These are phyloP conservation scores for Corymbia calophylla DNA, from an alignment of 441 rosid genomes.

Conservation along the genomic window DNA sequence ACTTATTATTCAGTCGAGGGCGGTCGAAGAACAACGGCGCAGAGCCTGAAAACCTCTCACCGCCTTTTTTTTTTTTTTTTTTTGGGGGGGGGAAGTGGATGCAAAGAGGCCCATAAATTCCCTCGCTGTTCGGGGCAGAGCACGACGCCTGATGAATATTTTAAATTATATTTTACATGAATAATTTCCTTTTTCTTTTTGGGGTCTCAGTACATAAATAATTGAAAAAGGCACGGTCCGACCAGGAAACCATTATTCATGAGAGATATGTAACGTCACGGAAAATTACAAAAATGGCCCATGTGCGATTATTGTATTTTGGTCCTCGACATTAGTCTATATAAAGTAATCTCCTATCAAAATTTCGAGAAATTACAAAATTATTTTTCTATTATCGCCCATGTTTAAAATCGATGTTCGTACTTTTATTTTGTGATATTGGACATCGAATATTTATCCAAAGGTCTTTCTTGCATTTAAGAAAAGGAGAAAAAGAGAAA, in stretches of 20 bases:
- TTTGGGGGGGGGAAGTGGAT: neutral
- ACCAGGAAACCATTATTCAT: neutral
- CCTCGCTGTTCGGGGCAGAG: neutral
- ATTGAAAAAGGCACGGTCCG: neutral
- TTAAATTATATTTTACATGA: neutral
- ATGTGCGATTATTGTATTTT: neutral
- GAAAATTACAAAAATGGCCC: neutral
- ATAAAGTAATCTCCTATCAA: neutral
- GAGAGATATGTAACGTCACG: neutral
- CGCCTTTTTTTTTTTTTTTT: neutral
- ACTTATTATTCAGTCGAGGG: neutral
- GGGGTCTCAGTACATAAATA: neutral
- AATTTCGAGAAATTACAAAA: neutral
- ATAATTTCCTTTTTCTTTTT: accelerated
- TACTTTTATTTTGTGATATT: neutral
- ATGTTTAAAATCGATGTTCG: neutral
- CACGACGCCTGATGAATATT: neutral
- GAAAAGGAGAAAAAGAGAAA: neutral
- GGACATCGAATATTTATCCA: neutral
- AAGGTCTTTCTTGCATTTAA: neutral
- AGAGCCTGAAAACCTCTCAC: neutral
- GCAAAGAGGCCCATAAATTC: neutral
- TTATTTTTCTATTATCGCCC: neutral
- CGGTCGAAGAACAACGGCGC: neutral
- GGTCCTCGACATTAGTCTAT: neutral